These are phyloP conservation scores for Rosa hybrid DNA, from an alignment of 331 rosid genomes.

Conservation along the genomic window DNA sequence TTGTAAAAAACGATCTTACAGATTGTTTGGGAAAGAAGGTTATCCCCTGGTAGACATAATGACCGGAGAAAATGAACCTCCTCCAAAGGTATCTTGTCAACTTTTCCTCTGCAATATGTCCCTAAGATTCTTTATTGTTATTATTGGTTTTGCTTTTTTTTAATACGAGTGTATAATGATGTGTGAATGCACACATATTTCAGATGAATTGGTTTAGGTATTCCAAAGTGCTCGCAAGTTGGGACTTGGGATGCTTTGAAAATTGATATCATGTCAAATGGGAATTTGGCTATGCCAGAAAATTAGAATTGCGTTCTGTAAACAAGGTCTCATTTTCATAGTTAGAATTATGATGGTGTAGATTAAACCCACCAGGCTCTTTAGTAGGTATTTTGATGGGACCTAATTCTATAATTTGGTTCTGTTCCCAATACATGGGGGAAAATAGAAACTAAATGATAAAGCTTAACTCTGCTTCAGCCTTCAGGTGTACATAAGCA, in stretches of 20 bases:
- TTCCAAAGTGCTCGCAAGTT: neutral
- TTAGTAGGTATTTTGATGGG: neutral
- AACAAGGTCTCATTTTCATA: neutral
- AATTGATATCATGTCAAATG: neutral
- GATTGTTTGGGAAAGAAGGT: constrained; percentile 95
- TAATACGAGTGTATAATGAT: neutral
- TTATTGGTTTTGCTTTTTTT: neutral
- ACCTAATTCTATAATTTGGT: no score
- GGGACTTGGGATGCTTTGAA: neutral
- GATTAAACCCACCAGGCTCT: neutral
- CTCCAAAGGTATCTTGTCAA: constrained; percentile 75
- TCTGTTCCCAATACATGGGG: neutral
- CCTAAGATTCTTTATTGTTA: neutral
- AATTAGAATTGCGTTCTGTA: neutral
- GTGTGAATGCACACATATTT: neutral
- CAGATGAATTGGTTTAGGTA: neutral
- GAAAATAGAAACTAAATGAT: neutral
- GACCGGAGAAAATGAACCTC: constrained; percentile 90
- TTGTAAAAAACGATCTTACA: constrained; percentile 78
- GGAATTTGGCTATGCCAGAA: neutral
- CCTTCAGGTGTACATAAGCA: no score
- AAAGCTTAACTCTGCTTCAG: neutral
- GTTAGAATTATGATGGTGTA: neutral
- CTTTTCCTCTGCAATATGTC: neutral
- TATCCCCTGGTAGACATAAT: constrained; percentile 93